Conservation (phyloP, 805 yeast genomes). For the Ogataea nakhonphanomensis region DNA sequence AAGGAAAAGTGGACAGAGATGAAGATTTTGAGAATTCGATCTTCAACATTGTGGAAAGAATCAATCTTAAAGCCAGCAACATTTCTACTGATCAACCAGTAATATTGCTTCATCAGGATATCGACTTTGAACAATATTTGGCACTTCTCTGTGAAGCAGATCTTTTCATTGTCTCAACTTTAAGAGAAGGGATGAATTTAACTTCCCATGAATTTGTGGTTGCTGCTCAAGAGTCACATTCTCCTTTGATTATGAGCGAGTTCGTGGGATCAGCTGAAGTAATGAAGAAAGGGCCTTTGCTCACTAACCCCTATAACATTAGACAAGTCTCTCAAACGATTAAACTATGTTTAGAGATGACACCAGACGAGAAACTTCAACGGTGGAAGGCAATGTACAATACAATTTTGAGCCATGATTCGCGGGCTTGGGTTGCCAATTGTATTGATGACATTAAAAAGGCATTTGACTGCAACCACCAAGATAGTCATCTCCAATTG, state of each 20-base stretch:
- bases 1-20: constrained; percentile 47
- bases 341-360: constrained; percentile 62
- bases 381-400: constrained; percentile 62
- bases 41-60: constrained; percentile 75
- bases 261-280: constrained; percentile 92
- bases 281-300: constrained; percentile 62
- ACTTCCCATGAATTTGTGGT: constrained; percentile 93
- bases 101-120: constrained; percentile 81
- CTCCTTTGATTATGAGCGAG: constrained; percentile 85
- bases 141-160: constrained; percentile 87
- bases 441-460: constrained; percentile 53
- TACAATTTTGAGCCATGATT: constrained; percentile 64
- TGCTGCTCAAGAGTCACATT: constrained; percentile 64
- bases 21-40: constrained; percentile 69
- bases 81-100: constrained; percentile 80
- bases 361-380: constrained; percentile 48
- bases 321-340: constrained; percentile 63
- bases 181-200: constrained; percentile 95
- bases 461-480: constrained; percentile 41
- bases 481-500: constrained; percentile 21
- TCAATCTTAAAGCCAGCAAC: constrained; percentile 71
- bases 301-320: constrained; percentile 91
- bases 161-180: constrained; percentile 79
- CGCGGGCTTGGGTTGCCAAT: constrained; percentile 66
- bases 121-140: constrained; percentile 83